Conservation (phyloP, 2,329 filamentous ascomycete genomes). For the Trichoderma gracile region DNA sequence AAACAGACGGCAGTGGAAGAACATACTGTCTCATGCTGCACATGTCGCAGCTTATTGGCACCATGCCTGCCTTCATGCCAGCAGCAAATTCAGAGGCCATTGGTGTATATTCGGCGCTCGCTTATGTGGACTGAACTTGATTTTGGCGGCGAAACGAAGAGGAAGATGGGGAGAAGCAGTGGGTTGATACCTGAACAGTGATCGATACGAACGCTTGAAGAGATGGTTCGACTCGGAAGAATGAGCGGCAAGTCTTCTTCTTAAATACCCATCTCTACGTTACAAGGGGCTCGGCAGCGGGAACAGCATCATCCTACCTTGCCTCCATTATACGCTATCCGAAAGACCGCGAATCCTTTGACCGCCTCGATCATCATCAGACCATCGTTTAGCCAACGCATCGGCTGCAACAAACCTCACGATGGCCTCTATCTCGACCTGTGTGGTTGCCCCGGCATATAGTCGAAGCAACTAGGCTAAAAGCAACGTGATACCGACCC, state of each 20-base stretch:
- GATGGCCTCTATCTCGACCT: slow-evolving; percentile 6
- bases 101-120: neutral
- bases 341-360: slow-evolving; percentile 10
- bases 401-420: slow-evolving; percentile 24
- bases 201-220: neutral
- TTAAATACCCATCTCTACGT: slow-evolving; percentile 2
- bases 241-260: neutral
- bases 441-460: slow-evolving; percentile 26
- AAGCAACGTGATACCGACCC: slow-evolving; percentile 26
- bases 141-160: no score
- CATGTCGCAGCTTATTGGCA: slow-evolving; percentile 28
- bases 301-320: neutral
- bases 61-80: slow-evolving; percentile 26
- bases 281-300: no score
- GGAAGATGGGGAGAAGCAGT: neutral
- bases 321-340: neutral
- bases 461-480: slow-evolving; percentile 21
- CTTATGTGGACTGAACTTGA: neutral
- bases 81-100: slow-evolving; percentile 25
- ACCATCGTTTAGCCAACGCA: slow-evolving; percentile 14
- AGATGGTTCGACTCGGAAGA: neutral
- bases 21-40: slow-evolving; percentile 29
- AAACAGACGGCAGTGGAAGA: neutral
- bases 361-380: slow-evolving; percentile 20
- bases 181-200: neutral